A percentile compares a stretch with the other conserved stretches of the same genome.
These are phyloP conservation scores for Triglochin maritima DNA, from an alignment of 106 monocot genomes.

Conservation along the genomic window DNA sequence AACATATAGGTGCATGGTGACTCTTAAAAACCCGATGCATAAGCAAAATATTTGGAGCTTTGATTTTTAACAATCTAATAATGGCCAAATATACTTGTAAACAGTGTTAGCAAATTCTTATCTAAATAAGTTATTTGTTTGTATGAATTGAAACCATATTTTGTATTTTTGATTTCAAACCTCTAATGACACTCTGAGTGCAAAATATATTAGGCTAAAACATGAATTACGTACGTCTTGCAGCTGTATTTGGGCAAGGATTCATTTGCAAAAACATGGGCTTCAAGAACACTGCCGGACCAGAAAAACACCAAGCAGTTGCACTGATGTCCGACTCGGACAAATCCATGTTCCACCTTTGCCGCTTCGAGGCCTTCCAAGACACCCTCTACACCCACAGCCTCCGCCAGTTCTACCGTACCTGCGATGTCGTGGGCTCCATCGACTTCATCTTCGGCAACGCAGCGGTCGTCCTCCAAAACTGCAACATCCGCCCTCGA, in stretches of 20 bases:
- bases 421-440: slow-evolving; percentile 7
- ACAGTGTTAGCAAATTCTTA: no score
- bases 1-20: no score
- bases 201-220: no score
- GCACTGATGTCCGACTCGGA: slow-evolving; percentile 54
- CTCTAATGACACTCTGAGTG: no score
- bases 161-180: no score
- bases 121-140: no score
- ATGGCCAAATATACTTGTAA: no score
- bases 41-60: no score
- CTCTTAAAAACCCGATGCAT: no score
- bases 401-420: slow-evolving; percentile 9
- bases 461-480: no score
- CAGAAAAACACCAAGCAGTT: slow-evolving; percentile 60
- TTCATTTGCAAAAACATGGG: slow-evolving; percentile 50
- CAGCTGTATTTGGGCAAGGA: slow-evolving; percentile 21
- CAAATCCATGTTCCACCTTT: slow-evolving; percentile 47
- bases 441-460: not conserved
- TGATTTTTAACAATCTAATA: no score
- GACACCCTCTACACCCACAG: slow-evolving; percentile 7
- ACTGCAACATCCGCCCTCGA: not conserved
- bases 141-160: no score
- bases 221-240: not conserved
- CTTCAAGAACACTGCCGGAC: slow-evolving; percentile 65
- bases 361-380: slow-evolving; percentile 51